phyloP scores from a whole-genome alignment of 139 green algal species.

The Auxenochlorella protothecoides region DNA sequence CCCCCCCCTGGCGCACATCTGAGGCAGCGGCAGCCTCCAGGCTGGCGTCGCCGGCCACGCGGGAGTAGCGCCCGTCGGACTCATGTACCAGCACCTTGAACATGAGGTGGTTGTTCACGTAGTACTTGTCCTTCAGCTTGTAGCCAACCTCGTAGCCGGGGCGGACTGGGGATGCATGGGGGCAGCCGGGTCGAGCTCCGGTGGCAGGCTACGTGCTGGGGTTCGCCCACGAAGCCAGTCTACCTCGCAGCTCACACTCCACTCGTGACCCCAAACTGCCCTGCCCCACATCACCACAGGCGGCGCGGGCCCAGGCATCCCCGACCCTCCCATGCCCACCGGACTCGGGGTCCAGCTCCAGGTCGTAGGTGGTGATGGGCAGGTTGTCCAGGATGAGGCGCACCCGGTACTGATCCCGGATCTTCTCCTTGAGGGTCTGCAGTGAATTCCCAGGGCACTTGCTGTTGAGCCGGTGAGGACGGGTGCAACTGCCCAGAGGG shows the following conservation, averaged over 20 bases:
- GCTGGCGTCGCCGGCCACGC: constrained; percentile 16
- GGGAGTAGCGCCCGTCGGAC: constrained; percentile 64
- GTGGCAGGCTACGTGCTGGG: too few species aligned
- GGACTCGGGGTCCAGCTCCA: constrained; percentile 48
- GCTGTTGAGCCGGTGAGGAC: not conserved
- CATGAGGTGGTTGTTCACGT: constrained; percentile 89
- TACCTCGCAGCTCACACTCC: not conserved
- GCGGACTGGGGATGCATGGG: constrained; percentile 20
- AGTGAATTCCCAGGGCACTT: not conserved
- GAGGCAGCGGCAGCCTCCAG: constrained; percentile 38
- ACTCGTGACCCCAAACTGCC: too few species aligned
- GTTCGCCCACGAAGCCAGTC: not conserved
- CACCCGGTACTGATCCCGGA: constrained; percentile 77
- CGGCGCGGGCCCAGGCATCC: not conserved
- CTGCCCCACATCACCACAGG: too few species aligned
- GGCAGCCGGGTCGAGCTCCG: too few species aligned
- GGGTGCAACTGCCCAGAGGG: too few species aligned
- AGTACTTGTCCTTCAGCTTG: constrained; percentile 54
- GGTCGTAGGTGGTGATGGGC: constrained; percentile 82
- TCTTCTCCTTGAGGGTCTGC: constrained; percentile 55
- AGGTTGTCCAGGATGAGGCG: constrained; percentile 95
- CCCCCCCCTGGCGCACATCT: constrained; percentile 12
- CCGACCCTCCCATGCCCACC: constrained; percentile 10
- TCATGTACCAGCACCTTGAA: constrained; percentile 90
- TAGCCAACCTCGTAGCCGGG: constrained; percentile 82